Evolutionary conservation across 257 asterid genomes (phyloP), one percentile per base, ranked within the genome.

Genomic region (Solanum lignicaule): DNA sequence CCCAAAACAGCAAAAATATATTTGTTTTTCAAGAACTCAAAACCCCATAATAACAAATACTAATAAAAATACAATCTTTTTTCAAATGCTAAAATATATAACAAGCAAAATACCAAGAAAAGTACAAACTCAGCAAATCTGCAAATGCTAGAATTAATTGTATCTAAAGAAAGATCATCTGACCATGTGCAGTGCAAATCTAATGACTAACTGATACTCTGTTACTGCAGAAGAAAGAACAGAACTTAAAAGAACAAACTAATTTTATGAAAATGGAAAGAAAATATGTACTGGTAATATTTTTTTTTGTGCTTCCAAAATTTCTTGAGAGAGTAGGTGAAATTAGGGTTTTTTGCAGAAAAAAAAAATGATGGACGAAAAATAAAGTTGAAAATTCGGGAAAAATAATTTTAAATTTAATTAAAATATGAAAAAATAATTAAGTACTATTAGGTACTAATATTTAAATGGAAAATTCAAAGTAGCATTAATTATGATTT

Each of bases 401-500:
- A 89, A 87, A 87, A 88, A 91, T 41, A 76, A 92, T 85, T 65
- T 84, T 46, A 33, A 87, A 89, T 88, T 90, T 90, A 91, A 83
- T 92, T 91, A 89, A 75, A 88, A 88, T 86, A 89, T 86, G 88
- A 36, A 87, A 87, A 73, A 83, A 88, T 55, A 55, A 87, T 81
- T 72, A 89, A 91, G 88, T 87, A n/a, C n/a, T n/a, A 88, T 91
- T 93, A 86, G 91, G 79, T 69, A 41, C 46, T 41, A 91, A 90
- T 95, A 93, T 93, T 95, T 89, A 90, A 96, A 92, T 90, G 90
- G 90, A 90, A 94, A 93, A 91, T 89, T 92, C 90, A 91, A 93
- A 94, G 39, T 81, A 29, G 92, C 89, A 96, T 94, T 90, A 94
- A 96, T 92, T 94, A 89, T 89, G 96, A 94, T 96, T 94, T 94